Evolutionary conservation across 495 filamentous ascomycete genomes (phyloP), one percentile per base, ranked within the genome.

Genomic region (Tuber calosporum): DNA sequence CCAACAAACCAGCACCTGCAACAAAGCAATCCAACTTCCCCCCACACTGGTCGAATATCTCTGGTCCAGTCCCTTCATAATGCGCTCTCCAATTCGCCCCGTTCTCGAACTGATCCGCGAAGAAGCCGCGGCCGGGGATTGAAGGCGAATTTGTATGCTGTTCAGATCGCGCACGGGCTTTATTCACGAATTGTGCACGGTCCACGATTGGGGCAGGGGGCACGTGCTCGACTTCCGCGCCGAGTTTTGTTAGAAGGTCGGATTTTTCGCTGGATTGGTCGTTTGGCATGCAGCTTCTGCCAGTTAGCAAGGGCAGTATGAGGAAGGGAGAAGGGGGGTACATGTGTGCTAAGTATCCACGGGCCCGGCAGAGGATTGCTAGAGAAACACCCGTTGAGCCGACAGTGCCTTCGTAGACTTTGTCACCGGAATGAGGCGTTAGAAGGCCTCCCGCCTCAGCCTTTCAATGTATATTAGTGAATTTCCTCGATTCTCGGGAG

Each of bases 21-120:
- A 99, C 90, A 77, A 97, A 99, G 0, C 93, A 96, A 82, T 97
- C 93, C 2, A 98, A 75, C 13, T 82, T 81, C 0, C 92, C 93
- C 8, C 86, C 86, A 37, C 91, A 93, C 83, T 99, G 95, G 2
- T 82, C 81, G 72, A 86, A 90, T 80, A 99, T 93, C 84, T 99
- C 95, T 0, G 95, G 94, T 0, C 94, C 95, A 1, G 96, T 98
- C 26, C 90, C 87, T 34, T 87, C 84, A 77, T 89, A 88, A 83
- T 99, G 95, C 4, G 96, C 93, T 48, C 86, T 83, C 87, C 89
- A 97, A 83, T 99, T 99, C 15, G 91, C 90, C 66, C 86, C 83
- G 70, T 90, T 94, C 83, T 99, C 95, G 83, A 99, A 99, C 81
- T 99, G 95, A 81, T 99, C 91, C 0, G 93, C 93, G 83, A 99